Base-by-base conservation (phyloP, 805 yeast genomes). In the Teunomyces funiuensis region DNA sequence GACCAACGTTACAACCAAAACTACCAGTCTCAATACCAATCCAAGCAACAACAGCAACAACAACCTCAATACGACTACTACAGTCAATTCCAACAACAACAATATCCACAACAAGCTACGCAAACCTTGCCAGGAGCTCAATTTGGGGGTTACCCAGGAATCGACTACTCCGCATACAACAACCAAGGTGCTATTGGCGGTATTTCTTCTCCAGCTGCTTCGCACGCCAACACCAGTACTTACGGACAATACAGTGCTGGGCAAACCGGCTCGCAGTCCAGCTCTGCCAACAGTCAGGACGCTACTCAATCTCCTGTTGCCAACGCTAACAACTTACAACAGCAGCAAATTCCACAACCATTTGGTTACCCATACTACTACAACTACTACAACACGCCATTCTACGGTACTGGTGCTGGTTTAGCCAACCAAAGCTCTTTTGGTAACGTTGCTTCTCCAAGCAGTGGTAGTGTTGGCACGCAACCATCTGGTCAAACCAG, bases 311-410 rank as follows among this genome's bases (percentile, higher is more conserved):
- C 57, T n/a, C 60, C 62, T 23, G 47, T 52, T 23, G 51, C 51
- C 18, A 55, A 55, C 48, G 58, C 54, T 22, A 54, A 44, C 53
- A 54, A 55, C 55, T 50, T 60, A 42, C 66, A 60, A 43, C 46
- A 42, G 27, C 49, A 45, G 19, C 52, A 49, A 37, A 41, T 46
- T 16, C 73, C 71, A 37, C 58, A 60, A 36, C 72, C 72, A 40
- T 69, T 61, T 46, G 73, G 65, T 20, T 69, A 69, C 58, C 74
- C 74, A 36, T 65, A 65, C 55, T 68, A 69, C 58, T 58, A 65
- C 58, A 57, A 68, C 55, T 69, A 65, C 55, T 66, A 65, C 53
- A 63, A 61, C 52, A 63, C 62, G 15, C 74, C 73, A 46, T 69
- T 60, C 53, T 70, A 66, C 50, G 66, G 64, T 15, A 57, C 60